Evolutionary conservation across 148 eudicot species (phyloP), one percentile per base, ranked within the genome.

Genomic region (Nepenthes mirabilis): DNA sequence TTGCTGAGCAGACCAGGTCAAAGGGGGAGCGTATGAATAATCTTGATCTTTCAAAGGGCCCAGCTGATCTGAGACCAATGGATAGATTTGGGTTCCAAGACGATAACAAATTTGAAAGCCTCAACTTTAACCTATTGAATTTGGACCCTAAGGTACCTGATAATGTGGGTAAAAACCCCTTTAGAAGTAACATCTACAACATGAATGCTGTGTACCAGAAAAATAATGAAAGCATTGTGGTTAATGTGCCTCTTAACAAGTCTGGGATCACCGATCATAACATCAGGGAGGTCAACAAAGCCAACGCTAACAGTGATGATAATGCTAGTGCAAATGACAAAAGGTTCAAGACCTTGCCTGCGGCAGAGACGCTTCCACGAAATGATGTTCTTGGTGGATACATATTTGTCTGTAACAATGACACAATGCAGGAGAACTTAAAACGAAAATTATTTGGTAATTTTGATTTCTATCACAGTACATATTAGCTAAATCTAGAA

Each of bases 301-400:
- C 33, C 67, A 70, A 66, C 56, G 61, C n/a, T 33, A 69, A 64
- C 61, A 81, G 71, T 70, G 71, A 58, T 37, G 86, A 77, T 35
- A 77, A 47, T 65, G 79, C 62, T 35, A 82, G 72, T 69, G 63
- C 67, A 23, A 80, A 61, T 64, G 98, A 88, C 51, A 93, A 86
- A 79, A 86, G 96, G 83, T 93, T 93, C 73, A 93, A 93, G 84
- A 88, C 98, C 48, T 76, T 88, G 74, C 98, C 98, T 65, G 95
- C 91, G 3, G 91, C 98, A 6, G 98, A 93, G 82, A 88, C 82
- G 36, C 95, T 93, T 61, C 96, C 98, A 6, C 75, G 96, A 59
- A 80, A 93, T 60, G 98, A 93, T 77, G 86, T 86, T 54, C 98
- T 93, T 67, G 98, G 98, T 74, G 98, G 98, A 48, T 93, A 93